phyloP scores from a whole-genome alignment of 148 eudicot species.

The Vaccinium darrowii region DNA sequence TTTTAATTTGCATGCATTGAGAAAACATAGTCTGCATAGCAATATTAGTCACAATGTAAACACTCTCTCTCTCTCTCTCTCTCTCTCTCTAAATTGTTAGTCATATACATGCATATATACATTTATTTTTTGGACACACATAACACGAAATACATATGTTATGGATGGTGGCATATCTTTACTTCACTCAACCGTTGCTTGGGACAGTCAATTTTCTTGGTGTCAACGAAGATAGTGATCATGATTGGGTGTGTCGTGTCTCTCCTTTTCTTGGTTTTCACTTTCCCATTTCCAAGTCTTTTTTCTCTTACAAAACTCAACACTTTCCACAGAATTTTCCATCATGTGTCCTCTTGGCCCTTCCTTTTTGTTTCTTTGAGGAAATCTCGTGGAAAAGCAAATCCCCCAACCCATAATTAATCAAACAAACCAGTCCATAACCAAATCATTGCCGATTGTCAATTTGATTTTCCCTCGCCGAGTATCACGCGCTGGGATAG shows the following conservation, averaged over 20 bases:
- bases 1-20: too few relatives aligned
- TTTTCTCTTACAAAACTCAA: neutral
- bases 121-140: neutral
- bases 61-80: neutral
- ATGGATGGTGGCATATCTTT: neutral
- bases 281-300: conserved; percentile 3
- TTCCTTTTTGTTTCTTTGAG: conserved; percentile 15
- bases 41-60: too few relatives aligned
- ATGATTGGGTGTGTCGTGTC: conserved; percentile 20
- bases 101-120: neutral
- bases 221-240: conserved; percentile 22
- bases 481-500: neutral
- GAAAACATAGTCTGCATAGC: too few relatives aligned
- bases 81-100: neutral
- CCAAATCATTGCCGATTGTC: conserved; percentile 4
- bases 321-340: neutral
- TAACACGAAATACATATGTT: neutral
- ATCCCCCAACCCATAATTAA: neutral
- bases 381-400: conserved; percentile 20
- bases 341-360: too few relatives aligned
- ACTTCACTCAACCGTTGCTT: conserved; percentile 23
- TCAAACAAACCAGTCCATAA: neutral
- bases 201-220: conserved; percentile 30
- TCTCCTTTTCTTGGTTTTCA: conserved; percentile 3
- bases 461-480: conserved; percentile 12